A percentile compares a stretch with the other conserved stretches of the same genome.
Evolutionary conservation across 208 protist species (phyloP).

Genomic region (Leishmania tropica): DNA sequence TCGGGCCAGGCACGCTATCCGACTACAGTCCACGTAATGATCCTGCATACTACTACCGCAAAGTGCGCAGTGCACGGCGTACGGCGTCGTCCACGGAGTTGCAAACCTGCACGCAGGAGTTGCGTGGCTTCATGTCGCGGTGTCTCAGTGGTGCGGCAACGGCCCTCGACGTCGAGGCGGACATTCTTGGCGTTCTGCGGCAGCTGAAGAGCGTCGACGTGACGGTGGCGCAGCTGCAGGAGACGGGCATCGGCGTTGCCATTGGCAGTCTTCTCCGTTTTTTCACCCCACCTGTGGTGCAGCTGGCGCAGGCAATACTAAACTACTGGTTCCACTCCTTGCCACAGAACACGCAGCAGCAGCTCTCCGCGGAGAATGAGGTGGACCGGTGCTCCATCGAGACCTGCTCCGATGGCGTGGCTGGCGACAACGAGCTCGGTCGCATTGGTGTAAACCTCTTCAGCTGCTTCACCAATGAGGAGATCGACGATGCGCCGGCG

Average conservation of each 20-base stretch:
- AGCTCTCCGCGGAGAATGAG: conserved; percentile 42
- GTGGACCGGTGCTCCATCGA: conserved; percentile 55
- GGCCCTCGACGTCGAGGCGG: conserved; percentile 23
- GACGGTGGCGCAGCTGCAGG: conserved; percentile 62
- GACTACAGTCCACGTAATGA: conserved; percentile 31
- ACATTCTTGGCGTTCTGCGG: conserved; percentile 44
- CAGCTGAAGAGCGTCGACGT: conserved; percentile 45
- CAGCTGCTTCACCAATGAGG: conserved; percentile 73
- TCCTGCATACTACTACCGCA: conserved; percentile 43
- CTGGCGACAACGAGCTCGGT: conserved; percentile 38
- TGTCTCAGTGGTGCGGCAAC: conserved; percentile 20
- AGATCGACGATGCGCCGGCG: conserved; percentile 50
- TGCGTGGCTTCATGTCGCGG: conserved; percentile 10
- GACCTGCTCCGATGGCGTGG: conserved; percentile 35
- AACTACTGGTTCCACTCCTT: conserved; percentile 78
- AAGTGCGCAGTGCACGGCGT: conserved; percentile 34
- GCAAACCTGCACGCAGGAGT: conserved; percentile 12
- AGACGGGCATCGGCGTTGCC: conserved; percentile 52
- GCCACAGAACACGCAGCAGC: conserved; percentile 39
- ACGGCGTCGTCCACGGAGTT: conserved; percentile 34
- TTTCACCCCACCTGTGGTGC: conserved; percentile 43
- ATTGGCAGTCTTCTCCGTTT: conserved; percentile 53
- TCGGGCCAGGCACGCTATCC: conserved; percentile 31
- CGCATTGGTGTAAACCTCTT: conserved; percentile 64
- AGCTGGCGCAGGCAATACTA: conserved; percentile 64